Evolutionary conservation across 2,329 filamentous ascomycete genomes (phyloP).

Genomic region (Sporothrix brasiliensis): DNA sequence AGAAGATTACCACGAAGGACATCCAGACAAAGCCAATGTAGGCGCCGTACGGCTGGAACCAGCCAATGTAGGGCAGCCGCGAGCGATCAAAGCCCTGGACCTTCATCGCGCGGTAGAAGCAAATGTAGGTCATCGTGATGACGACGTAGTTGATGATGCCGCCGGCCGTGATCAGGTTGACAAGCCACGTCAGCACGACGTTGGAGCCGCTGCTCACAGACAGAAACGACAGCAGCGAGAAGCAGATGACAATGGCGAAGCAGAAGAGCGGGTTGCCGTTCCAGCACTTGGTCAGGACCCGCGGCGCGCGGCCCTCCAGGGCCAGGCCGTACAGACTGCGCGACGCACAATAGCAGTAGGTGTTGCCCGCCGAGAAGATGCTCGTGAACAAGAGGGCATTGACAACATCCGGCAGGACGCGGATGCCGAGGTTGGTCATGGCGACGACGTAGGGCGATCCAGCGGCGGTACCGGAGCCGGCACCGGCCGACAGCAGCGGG

Average conservation of each 20-base stretch:
- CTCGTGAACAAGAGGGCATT: slow-evolving; percentile 63
- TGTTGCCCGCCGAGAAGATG: slow-evolving; percentile 63
- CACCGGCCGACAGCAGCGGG: slow-evolving; percentile 48
- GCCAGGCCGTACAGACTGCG: slow-evolving; percentile 48
- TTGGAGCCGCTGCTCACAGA: slow-evolving; percentile 45
- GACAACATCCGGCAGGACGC: slow-evolving; percentile 67
- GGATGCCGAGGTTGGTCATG: slow-evolving; percentile 67
- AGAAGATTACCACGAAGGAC: slow-evolving; percentile 41
- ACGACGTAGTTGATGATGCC: slow-evolving; percentile 51
- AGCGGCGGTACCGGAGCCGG: slow-evolving; percentile 48
- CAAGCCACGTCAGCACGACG: slow-evolving; percentile 49
- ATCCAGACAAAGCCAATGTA: slow-evolving; percentile 41
- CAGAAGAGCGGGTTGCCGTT: slow-evolving; percentile 48
- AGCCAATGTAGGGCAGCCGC: slow-evolving; percentile 46
- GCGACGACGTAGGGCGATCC: slow-evolving; percentile 71
- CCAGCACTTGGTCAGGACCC: slow-evolving; percentile 44
- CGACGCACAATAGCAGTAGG: slow-evolving; percentile 55
- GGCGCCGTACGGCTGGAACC: slow-evolving; percentile 47
- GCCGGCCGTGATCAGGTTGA: slow-evolving; percentile 50
- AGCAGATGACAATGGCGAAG: slow-evolving; percentile 44
- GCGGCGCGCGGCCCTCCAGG: slow-evolving; percentile 48
- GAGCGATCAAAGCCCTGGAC: slow-evolving; percentile 44
- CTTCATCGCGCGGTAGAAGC: slow-evolving; percentile 45
- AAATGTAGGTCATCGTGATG: slow-evolving; percentile 47
- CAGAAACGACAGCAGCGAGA: slow-evolving; percentile 48